Evolutionary conservation across 2,329 filamentous ascomycete species (phyloP), one percentile per base, ranked within the genome.

Genomic region (Xylariales sp.): DNA sequence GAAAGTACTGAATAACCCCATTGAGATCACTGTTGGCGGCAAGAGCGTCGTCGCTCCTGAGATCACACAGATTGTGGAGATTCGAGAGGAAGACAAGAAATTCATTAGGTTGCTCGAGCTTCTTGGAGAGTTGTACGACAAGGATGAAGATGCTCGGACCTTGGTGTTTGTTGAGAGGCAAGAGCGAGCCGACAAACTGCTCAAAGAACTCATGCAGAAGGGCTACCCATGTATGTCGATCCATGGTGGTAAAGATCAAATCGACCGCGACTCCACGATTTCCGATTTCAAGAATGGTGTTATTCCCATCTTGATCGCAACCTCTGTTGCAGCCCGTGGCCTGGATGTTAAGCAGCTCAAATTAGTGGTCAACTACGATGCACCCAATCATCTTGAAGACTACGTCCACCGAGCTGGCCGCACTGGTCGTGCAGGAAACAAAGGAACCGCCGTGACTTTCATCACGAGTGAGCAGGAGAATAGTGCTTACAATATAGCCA

Each of bases 271-370:
- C 61, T 91, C 88, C 41, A 91, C 88, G 12, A 94, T 96, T 50
- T 75, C 85, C 28, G 89, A 96, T 57, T 96, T 96, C 73, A 97
- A 95, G 64, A 85, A 83, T 51, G 93, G 93, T 40, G 78, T 91
- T 29, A 79, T 94, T 33, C 90, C 90, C 0, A 85, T 98, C 40
- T 72, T 98, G 56, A 85, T 97, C 54, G 93, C 93, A 10, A 98
- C 93, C 0, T 96, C 91, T 10, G 88, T 98, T 41, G 93, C 93
- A 27, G 93, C 93, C 35, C 86, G 93, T 61, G 93, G 93, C 43
- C 71, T 98, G 28, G 93, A 98, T 59, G 91, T 98, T 30, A 95
- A 96, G 64, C 88, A 95, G 59, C 73, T 98, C 23, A 96, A 94
- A 61, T 75, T 97, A 21, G 93, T 98, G 38, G 83, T 98, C 65